Evolutionary conservation across 805 yeast species (phyloP), one percentile per base, ranked within the genome.

Genomic region (Ogataea henricii): DNA sequence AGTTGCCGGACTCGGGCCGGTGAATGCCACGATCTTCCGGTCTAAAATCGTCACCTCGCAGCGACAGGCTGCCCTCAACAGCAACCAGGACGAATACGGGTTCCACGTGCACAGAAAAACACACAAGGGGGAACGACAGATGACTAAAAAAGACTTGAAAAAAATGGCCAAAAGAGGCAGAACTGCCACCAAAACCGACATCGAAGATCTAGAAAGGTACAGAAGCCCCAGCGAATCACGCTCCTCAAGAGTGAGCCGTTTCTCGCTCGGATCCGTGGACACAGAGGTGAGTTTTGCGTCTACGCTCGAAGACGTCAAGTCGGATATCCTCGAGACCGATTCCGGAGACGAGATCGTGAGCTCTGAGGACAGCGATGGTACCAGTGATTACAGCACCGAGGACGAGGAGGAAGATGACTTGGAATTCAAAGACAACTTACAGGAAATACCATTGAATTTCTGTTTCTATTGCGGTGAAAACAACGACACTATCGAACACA

Each of bases 1-100:
- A 56, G 96, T 94, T 18, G 96, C 96, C 1, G 77, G 78, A n/a
- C 68, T 90, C 46, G 81, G 86, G 5, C 83, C 96, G 2, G 81
- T 90, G 25, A 47, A 51, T 33, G 62, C 65, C 8, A 57, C 59
- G 8, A 41, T 55, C 2, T 66, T 66, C 47, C 63, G 61, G 44
- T 41, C 58, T 6, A 67, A 67, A 38, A 62, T 67, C 8, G 52
- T 55, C 2, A 52, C 50, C 9, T 58, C 55, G 41, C 59, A 71
- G 58, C 53, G 53, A 2, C 48, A 46, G n/a, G 54, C 56, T 9
- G 51, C 43, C 3, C 40, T 42, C 22, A 52, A 55, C 23, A 52
- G 59, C 21, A 55, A 66, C 37, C 83, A 77, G 48, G 84, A 79
- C 59, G 85, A 81, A 50, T 77, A 66, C 60, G 85, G 86, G 0